Evolutionary conservation across 2,329 filamentous ascomycete species (phyloP).

Genomic region (Talaromyces atroroseus): DNA sequence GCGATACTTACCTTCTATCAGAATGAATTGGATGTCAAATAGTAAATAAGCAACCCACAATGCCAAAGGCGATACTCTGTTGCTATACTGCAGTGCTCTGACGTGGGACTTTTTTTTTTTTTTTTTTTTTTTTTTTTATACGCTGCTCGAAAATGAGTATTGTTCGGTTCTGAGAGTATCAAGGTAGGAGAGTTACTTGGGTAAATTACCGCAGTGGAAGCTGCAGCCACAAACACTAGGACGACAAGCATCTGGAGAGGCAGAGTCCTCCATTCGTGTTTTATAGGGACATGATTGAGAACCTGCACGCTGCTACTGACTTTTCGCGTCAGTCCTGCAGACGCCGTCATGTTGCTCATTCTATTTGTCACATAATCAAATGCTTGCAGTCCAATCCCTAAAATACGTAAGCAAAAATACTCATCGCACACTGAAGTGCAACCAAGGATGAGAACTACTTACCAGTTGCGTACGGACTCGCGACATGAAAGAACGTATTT

Average conservation of each 20-base stretch:
- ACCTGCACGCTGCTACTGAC: not conserved
- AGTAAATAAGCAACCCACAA: conserved; percentile 77
- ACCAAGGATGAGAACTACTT: not conserved
- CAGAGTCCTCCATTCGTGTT: conserved; percentile 2
- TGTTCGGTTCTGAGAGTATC: no score
- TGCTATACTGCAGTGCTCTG: conserved; percentile 81
- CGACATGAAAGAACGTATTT: conserved; percentile 1
- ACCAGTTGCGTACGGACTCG: not conserved
- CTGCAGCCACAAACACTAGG: conserved; percentile 2
- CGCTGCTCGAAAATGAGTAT: not conserved
- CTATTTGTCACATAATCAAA: conserved; percentile 4
- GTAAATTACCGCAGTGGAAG: conserved; percentile 2
- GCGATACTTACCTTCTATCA: no score
- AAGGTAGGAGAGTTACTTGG: not conserved
- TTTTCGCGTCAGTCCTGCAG: not conserved
- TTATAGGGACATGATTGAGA: not conserved
- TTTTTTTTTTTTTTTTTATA: not conserved
- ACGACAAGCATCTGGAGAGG: conserved; percentile 3
- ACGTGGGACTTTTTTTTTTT: conserved; percentile 50
- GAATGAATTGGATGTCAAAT: conserved; percentile 73
- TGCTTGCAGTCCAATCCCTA: not conserved
- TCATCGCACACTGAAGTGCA: no score
- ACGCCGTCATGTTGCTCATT: conserved; percentile 4
- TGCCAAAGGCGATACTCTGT: conserved; percentile 75
- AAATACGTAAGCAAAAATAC: not conserved